Conservation (phyloP, 306 rosid genomes). For the Glycyrrhiza uralensis region DNA sequence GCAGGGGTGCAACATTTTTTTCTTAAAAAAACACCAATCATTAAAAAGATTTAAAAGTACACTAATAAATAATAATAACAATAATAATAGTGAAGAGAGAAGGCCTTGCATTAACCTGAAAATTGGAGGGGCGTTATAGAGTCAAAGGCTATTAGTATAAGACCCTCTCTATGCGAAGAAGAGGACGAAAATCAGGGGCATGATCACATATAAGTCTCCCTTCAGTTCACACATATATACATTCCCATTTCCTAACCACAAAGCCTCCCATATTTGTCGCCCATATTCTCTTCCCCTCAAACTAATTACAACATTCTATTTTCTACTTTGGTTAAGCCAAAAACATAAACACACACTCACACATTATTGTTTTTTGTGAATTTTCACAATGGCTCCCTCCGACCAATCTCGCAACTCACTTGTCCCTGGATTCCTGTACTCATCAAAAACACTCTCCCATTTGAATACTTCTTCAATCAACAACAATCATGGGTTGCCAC, state of each 20-base stretch:
- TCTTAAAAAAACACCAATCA: too few species aligned
- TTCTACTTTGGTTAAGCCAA: not conserved
- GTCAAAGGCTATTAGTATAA: slow-evolving; percentile 29
- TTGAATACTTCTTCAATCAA: slow-evolving; percentile 19
- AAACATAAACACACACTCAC: not conserved
- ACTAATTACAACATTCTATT: not conserved
- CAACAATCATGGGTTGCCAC: slow-evolving; percentile 7
- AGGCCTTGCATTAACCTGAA: not conserved
- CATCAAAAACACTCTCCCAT: slow-evolving; percentile 30
- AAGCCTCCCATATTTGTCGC: slow-evolving; percentile 31
- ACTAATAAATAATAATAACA: too few species aligned
- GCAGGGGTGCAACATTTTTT: too few species aligned
- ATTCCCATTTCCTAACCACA: slow-evolving; percentile 21
- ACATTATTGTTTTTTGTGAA: not conserved
- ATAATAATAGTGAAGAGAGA: not conserved
- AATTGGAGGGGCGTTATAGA: not conserved
- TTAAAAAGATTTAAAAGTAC: too few species aligned
- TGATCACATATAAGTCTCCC: not conserved
- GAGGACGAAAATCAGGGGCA: slow-evolving; percentile 30
- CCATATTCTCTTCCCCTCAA: slow-evolving; percentile 13
- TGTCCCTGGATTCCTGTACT: slow-evolving; percentile 57
- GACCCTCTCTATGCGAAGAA: not conserved
- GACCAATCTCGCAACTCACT: slow-evolving; percentile 39
- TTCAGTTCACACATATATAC: not conserved
- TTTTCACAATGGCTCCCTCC: slow-evolving; percentile 39